Evolutionary conservation across 306 rosid genomes (phyloP).

Genomic region (Senna siamea): DNA sequence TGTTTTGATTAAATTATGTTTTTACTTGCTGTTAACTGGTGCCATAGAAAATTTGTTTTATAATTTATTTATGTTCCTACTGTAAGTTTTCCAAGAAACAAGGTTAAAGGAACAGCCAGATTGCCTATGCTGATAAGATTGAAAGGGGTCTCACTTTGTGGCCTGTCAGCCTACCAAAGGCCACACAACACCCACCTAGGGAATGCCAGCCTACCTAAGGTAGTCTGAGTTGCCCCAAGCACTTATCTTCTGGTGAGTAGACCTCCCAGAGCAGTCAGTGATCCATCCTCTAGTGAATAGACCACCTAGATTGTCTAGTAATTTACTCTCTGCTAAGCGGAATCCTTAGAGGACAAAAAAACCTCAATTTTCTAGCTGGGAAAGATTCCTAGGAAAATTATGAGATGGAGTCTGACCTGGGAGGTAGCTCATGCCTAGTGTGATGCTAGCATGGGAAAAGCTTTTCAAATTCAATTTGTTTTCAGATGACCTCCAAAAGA

Average conservation of each 20-base stretch:
- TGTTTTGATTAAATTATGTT: not conserved
- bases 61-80: slow-evolving; percentile 4
- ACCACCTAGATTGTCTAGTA: not conserved
- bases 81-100: not conserved
- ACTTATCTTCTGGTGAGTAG: not conserved
- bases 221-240: not conserved
- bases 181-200: not conserved
- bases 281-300: not conserved
- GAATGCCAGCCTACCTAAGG: not conserved
- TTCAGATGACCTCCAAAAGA: not conserved
- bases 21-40: not conserved
- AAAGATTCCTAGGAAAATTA: not conserved
- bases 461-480: not conserved
- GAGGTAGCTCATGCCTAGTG: not conserved
- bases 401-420: not conserved
- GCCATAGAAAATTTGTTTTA: slow-evolving; percentile 4
- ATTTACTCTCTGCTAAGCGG: not conserved
- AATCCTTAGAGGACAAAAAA: not conserved
- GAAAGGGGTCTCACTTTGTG: not conserved
- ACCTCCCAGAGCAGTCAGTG: not conserved
- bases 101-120: not conserved
- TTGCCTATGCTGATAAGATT: not conserved
- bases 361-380: not conserved
- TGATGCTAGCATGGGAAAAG: not conserved
- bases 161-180: not conserved